Percentiles rank a stretch among this genome's conserved stretches.
phyloP scores from a whole-genome alignment of 805 yeast genomes.

The Yamadazyma sp. region DNA sequence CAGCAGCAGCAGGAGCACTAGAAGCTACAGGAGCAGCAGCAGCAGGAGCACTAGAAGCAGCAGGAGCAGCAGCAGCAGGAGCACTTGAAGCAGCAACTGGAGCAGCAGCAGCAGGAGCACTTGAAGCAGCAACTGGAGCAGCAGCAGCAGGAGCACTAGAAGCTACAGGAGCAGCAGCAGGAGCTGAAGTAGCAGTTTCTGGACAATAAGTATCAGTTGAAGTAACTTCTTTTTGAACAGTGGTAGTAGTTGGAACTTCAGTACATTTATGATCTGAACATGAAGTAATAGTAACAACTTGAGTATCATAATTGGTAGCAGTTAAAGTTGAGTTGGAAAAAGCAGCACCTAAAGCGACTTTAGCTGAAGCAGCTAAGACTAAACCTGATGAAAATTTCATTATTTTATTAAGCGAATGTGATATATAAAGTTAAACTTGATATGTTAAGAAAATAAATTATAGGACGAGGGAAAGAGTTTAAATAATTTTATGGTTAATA shows the following conservation, averaged over 20 bases:
- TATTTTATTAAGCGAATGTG: constrained; percentile 20
- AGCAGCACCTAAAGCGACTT: constrained; percentile 26
- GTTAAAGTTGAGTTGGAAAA: constrained; percentile 29
- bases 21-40: constrained; percentile 12
- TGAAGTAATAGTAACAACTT: constrained; percentile 25
- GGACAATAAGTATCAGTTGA: constrained; percentile 10
- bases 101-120: constrained; percentile 3
- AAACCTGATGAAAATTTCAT: constrained; percentile 37
- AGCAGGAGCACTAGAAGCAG: constrained; percentile 12
- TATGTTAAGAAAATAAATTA: constrained; percentile 1
- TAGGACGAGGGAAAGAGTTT: background rate
- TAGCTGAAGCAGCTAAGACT: constrained; percentile 25
- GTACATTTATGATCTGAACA: constrained; percentile 12
- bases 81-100: constrained; percentile 14
- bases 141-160: constrained; percentile 12
- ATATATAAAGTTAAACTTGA: constrained; percentile 1
- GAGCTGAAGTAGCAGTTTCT: constrained; percentile 12
- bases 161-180: constrained; percentile 12
- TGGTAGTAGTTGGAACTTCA: constrained; percentile 11
- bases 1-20: constrained; percentile 12
- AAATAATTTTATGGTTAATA: constrained; percentile 4
- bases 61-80: constrained; percentile 12
- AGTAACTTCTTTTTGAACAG: constrained; percentile 9
- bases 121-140: constrained; percentile 12
- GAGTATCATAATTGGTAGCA: constrained; percentile 24